Evolutionary conservation across 2,329 filamentous ascomycete genomes (phyloP).

Genomic region (Tolypocladium nubicola): DNA sequence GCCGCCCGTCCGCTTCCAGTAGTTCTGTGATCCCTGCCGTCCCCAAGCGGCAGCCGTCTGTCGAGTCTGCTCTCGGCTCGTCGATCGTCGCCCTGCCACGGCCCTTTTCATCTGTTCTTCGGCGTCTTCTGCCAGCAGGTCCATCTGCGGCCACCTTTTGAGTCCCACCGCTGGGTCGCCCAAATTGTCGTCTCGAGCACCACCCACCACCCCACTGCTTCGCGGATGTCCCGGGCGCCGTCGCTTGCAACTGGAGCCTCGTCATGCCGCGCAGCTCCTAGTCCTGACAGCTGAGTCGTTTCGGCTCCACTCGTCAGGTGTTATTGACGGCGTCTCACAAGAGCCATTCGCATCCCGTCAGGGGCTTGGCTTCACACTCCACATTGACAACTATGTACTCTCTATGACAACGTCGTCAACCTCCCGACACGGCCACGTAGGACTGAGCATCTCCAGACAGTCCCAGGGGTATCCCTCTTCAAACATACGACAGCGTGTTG

Average conservation of each 20-base stretch:
- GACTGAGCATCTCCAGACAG: not conserved
- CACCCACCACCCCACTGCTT: not conserved
- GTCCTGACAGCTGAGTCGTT: not conserved
- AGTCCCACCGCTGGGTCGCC: not conserved
- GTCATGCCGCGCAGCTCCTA: not conserved
- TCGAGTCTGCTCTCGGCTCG: not conserved
- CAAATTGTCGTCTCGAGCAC: not conserved
- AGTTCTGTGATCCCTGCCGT: not conserved
- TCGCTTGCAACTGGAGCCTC: not conserved
- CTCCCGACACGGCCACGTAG: not conserved
- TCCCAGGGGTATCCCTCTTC: not conserved
- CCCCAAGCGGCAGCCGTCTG: not conserved
- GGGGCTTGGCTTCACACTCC: not conserved
- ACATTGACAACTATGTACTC: not conserved
- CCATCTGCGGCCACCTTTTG: not conserved
- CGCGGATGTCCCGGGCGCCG: not conserved
- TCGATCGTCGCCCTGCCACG: not conserved
- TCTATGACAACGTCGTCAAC: not conserved
- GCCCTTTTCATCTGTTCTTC: not conserved
- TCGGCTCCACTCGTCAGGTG: not conserved
- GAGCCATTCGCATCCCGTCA: too few species aligned
- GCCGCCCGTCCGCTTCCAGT: not conserved
- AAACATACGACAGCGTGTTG: conserved; percentile 56
- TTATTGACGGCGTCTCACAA: not conserved
- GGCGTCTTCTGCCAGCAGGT: not conserved